Evolutionary conservation across 768 basidiomycete genomes (phyloP).

Genomic region (Mycena pura): DNA sequence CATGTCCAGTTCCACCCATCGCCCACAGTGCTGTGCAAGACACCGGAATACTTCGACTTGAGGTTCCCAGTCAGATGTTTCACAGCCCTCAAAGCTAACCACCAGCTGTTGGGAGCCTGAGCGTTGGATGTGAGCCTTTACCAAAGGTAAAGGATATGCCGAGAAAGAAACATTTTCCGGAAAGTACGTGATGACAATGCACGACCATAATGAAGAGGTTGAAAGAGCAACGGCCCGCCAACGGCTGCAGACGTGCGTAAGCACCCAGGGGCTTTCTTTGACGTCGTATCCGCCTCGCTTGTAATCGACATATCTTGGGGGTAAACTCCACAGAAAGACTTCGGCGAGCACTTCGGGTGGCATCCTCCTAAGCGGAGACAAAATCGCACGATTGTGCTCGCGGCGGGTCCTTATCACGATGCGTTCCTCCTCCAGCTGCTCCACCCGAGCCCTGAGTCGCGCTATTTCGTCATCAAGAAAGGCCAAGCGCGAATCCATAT

Average conservation of each 20-base stretch:
- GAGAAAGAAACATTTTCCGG: no score
- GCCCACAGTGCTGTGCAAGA: not conserved
- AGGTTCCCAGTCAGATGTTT: no score
- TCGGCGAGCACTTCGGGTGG: constrained; percentile 6
- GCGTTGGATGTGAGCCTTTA: not conserved
- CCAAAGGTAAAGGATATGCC: not conserved
- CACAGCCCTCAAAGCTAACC: not conserved
- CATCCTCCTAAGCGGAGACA: constrained; percentile 1
- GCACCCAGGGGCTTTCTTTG: constrained; percentile 1
- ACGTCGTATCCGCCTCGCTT: not conserved
- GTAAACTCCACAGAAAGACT: constrained; percentile 4
- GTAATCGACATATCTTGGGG: not conserved
- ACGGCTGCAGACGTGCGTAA: not conserved
- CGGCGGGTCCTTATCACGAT: not conserved
- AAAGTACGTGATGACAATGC: not conserved
- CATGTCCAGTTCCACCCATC: not conserved
- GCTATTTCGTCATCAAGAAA: constrained; percentile 1
- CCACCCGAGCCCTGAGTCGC: not conserved
- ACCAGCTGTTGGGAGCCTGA: not conserved
- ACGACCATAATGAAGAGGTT: constrained; percentile 1
- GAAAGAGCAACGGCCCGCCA: not conserved
- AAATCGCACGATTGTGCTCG: not conserved
- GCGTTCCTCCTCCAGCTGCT: not conserved
- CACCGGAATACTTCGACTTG: no score
- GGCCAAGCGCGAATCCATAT: not conserved